Evolutionary conservation across 2,329 filamentous ascomycete species (phyloP).

Genomic region (Hymenoscyphus repandus): DNA sequence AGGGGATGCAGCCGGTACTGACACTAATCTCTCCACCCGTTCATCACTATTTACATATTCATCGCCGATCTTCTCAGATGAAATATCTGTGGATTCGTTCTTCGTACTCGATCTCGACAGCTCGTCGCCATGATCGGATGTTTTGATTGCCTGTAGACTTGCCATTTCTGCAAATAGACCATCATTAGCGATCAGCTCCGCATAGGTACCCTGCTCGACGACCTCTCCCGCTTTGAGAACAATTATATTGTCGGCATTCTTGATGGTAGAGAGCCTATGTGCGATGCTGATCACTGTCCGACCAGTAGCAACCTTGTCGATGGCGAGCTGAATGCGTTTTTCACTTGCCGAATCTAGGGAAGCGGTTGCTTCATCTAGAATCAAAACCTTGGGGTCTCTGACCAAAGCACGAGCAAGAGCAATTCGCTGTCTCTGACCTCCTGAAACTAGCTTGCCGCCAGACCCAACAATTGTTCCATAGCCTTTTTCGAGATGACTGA

Average conservation of each 20-base stretch:
- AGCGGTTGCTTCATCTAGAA: constrained; percentile 65
- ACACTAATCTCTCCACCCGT: neutral
- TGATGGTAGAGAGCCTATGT: constrained; percentile 66
- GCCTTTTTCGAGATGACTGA: constrained; percentile 35
- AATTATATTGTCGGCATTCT: constrained; percentile 72
- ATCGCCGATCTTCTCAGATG: neutral
- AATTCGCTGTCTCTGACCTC: constrained; percentile 12
- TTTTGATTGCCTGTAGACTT: neutral
- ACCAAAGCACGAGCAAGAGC: constrained; percentile 58
- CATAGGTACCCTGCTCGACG: constrained; percentile 73
- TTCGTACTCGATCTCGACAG: neutral
- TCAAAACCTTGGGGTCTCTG: constrained; percentile 58
- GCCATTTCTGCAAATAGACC: constrained; percentile 48
- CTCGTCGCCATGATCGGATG: neutral
- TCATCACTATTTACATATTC: neutral
- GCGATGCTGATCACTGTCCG: constrained; percentile 60
- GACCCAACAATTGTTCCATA: constrained; percentile 1
- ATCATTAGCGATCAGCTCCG: constrained; percentile 62
- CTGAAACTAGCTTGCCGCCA: neutral
- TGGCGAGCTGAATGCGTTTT: constrained; percentile 46
- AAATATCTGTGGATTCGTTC: neutral
- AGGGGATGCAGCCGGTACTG: neutral
- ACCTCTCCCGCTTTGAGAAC: constrained; percentile 69
- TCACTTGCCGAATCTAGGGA: constrained; percentile 42
- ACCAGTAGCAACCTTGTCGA: constrained; percentile 46